Percentiles rank a stretch among this genome's conserved stretches.
Conservation (phyloP, 176 grass and related monocot species). For the Raddia distichophylla region DNA sequence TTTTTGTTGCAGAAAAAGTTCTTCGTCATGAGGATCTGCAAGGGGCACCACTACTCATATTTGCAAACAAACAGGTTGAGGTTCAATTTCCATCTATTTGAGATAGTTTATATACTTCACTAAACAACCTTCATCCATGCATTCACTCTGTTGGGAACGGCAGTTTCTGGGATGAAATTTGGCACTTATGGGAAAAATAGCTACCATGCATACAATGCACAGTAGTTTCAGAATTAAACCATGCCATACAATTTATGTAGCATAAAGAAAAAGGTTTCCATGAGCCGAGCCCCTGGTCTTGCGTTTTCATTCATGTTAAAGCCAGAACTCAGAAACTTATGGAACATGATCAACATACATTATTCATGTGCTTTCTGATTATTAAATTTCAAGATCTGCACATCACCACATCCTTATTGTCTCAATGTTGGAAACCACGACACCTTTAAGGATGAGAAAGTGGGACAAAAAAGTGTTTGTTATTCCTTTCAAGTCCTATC, state of each 20-base stretch:
- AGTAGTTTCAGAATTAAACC: neutral
- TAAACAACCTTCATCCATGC: neutral
- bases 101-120: neutral
- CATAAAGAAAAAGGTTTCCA: neutral
- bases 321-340: neutral
- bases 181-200: neutral
- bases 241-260: neutral
- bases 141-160: neutral
- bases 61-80: slow-evolving; percentile 92
- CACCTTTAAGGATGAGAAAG: neutral
- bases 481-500: slow-evolving; percentile 8
- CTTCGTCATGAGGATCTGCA: slow-evolving; percentile 81
- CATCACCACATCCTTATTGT: neutral
- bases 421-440: neutral
- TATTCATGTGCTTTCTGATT: neutral
- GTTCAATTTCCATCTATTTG: slow-evolving; percentile 12
- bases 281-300: neutral
- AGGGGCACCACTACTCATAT: slow-evolving; percentile 84
- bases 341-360: neutral
- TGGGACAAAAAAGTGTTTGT: neutral
- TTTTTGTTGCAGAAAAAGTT: slow-evolving; percentile 77
- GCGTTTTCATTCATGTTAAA: neutral
- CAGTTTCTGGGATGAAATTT: slow-evolving; percentile 21
- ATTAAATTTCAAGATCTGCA: neutral
- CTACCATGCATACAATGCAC: neutral